Conservation (phyloP, 305 asterid genomes). For the Solanum hybrid region DNA sequence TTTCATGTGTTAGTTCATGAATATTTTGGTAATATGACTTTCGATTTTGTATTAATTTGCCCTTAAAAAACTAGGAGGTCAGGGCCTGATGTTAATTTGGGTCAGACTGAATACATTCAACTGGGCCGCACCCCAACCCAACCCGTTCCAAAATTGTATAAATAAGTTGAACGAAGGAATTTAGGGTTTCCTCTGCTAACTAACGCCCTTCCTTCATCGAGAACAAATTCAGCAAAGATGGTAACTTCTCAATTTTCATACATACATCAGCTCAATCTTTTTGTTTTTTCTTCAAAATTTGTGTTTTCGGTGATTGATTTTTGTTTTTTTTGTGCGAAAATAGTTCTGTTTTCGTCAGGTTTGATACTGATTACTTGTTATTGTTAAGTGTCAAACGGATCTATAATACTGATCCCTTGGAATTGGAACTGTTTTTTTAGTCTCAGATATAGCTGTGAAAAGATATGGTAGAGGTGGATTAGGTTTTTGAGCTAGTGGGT, state of each 20-base stretch:
- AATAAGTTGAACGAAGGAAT: not conserved
- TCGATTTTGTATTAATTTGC: no score
- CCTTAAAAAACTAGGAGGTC: not conserved
- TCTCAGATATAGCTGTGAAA: not conserved
- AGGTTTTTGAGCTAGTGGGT: not conserved
- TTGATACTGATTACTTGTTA: not conserved
- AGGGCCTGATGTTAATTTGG: not conserved
- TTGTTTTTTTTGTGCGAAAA: not conserved
- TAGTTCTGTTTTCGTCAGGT: not conserved
- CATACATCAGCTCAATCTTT: not conserved
- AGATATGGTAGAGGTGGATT: not conserved
- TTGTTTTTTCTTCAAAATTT: not conserved
- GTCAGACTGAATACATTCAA: not conserved
- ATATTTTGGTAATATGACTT: no score
- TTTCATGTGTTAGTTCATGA: not conserved
- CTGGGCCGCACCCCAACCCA: not conserved
- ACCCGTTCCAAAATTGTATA: not conserved
- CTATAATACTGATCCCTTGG: not conserved
- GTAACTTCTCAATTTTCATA: not conserved
- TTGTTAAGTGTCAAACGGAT: not conserved
- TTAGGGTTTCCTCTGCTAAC: not conserved
- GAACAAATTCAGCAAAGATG: not conserved
- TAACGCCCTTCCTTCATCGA: not conserved
- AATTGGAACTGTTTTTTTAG: not conserved
- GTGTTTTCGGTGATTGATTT: not conserved